These are phyloP conservation scores for Epithemia pelagica DNA, from an alignment of 108 stramenopile species.

Conservation along the genomic window DNA sequence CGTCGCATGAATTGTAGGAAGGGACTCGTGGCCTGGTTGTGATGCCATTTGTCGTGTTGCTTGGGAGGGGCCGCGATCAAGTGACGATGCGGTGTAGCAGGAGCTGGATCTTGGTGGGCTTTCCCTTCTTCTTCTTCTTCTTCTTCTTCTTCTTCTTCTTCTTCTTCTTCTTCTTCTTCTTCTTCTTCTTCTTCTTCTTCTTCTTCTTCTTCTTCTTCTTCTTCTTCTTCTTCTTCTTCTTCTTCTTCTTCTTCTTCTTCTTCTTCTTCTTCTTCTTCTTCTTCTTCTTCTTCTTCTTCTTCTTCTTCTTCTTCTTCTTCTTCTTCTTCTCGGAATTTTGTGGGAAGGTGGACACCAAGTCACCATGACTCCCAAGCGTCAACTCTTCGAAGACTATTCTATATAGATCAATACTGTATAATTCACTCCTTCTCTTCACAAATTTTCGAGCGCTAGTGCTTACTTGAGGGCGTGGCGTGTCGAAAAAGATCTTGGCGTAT, in stretches of 20 bases:
- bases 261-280: constrained; percentile 23
- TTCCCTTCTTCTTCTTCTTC: no score
- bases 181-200: constrained; percentile 6
- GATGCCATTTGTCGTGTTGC: no score
- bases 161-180: background rate
- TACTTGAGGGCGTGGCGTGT: no score
- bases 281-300: constrained; percentile 42
- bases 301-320: constrained; percentile 20
- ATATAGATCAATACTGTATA: background rate
- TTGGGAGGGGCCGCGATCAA: no score
- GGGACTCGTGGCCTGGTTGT: no score
- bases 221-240: background rate
- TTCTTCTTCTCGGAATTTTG: background rate
- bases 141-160: background rate
- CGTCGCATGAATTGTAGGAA: no score
- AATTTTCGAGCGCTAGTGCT: constrained; percentile 15
- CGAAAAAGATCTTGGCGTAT: no score
- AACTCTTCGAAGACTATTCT: background rate
- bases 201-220: background rate
- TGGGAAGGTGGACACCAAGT: background rate
- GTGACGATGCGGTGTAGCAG: no score
- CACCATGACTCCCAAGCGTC: no score
- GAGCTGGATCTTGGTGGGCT: no score
- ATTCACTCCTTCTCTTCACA: no score
- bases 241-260: constrained; percentile 16